Percentiles rank a stretch among this genome's conserved stretches.
Conservation (phyloP, 2,329 filamentous ascomycete genomes). For the Cryphonectria carpinicola region DNA sequence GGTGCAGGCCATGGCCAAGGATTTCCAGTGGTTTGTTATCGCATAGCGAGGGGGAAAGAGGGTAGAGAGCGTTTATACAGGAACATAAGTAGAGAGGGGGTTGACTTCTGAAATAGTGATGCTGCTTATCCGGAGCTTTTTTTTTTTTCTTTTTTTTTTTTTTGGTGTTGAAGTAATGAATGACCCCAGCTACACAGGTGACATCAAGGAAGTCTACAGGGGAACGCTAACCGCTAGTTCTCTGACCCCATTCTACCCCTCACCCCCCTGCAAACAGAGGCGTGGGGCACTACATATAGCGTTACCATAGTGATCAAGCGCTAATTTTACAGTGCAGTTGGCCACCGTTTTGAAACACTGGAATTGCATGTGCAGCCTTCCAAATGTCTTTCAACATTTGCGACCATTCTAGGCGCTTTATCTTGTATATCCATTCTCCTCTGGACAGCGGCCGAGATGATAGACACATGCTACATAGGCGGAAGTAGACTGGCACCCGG, state of each 20-base stretch:
- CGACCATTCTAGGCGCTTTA: background rate
- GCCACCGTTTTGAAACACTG: background rate
- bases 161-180: background rate
- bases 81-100: no score
- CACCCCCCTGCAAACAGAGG: background rate
- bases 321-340: background rate
- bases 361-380: background rate
- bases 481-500: no score
- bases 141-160: background rate
- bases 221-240: no score
- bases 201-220: background rate
- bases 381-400: background rate
- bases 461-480: no score
- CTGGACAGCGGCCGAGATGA: no score
- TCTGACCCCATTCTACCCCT: background rate
- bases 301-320: background rate
- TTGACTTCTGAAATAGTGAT: background rate
- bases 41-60: background rate
- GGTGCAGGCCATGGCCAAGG: background rate
- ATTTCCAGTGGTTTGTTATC: background rate
- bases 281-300: no score
- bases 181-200: background rate
- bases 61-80: background rate
- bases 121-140: background rate
- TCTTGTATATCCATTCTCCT: no score